Evolutionary conservation across 2,329 filamentous ascomycete genomes (phyloP).

Genomic region (Sordariomycetes sp.): DNA sequence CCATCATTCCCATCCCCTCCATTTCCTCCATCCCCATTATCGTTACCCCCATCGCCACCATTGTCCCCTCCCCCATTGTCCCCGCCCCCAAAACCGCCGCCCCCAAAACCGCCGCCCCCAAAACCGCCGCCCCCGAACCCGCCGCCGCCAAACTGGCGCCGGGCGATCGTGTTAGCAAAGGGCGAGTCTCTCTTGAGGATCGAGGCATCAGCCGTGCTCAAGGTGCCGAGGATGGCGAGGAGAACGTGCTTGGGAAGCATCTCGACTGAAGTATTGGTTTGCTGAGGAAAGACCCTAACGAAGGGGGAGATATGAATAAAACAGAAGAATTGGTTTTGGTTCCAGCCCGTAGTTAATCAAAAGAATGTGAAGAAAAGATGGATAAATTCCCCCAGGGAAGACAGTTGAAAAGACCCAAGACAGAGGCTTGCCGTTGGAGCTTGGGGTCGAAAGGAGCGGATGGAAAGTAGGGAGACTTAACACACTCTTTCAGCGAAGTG

Average conservation of each 20-base stretch:
- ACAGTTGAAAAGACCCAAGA: background rate
- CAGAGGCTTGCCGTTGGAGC: background rate
- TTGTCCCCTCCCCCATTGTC: background rate
- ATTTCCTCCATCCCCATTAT: conserved; percentile 6
- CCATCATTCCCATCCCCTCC: conserved; percentile 8
- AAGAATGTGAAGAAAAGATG: conserved; percentile 9
- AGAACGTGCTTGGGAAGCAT: conserved; percentile 40
- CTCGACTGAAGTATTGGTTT: conserved; percentile 12
- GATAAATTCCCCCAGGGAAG: background rate
- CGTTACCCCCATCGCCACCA: conserved; percentile 9
- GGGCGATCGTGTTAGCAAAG: conserved; percentile 20
- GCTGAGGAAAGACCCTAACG: conserved; percentile 11
- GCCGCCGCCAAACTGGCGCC: conserved; percentile 21
- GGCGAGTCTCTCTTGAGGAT: conserved; percentile 23
- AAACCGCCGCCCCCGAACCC: background rate
- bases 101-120: conserved; percentile 3
- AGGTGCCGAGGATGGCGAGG: conserved; percentile 33
- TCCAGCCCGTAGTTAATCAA: background rate
- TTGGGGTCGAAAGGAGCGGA: conserved; percentile 8
- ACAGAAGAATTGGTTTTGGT: conserved; percentile 9
- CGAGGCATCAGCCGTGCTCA: conserved; percentile 29
- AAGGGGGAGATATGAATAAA: conserved; percentile 22
- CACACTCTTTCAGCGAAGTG: conserved; percentile 9
- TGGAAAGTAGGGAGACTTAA: conserved; percentile 14
- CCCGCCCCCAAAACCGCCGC: background rate